A percentile compares a stretch with the other conserved stretches of the same genome.
Conservation (phyloP, 176 grass and related monocot genomes). For the Ampelocalamus luodianensis region DNA sequence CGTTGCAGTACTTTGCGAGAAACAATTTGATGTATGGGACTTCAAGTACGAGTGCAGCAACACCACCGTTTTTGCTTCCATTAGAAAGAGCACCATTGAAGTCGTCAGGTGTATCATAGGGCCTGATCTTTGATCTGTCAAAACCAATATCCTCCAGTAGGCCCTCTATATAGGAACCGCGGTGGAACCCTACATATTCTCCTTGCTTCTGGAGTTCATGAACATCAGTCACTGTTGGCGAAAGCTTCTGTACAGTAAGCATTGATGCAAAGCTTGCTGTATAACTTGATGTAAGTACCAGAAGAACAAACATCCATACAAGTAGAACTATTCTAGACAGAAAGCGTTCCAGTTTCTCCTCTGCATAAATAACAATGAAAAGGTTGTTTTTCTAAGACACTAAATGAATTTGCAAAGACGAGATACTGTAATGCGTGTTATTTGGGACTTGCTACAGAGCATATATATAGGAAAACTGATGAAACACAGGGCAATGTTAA, state of each 20-base stretch:
- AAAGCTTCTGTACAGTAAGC: constrained; percentile 59
- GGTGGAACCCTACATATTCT: constrained; percentile 50
- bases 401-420: too few relatives aligned
- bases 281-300: constrained; percentile 67
- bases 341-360: constrained; percentile 47
- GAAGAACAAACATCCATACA: constrained; percentile 47
- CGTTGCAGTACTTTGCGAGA: constrained; percentile 44
- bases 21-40: constrained; percentile 57
- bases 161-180: constrained; percentile 43
- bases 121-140: constrained; percentile 49
- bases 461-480: too few relatives aligned
- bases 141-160: constrained; percentile 48
- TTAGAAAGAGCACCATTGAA: constrained; percentile 48
- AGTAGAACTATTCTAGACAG: constrained; percentile 48
- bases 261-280: constrained; percentile 65
- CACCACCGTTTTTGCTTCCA: constrained; percentile 61
- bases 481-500: too few relatives aligned
- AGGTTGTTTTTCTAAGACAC: too few relatives aligned
- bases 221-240: constrained; percentile 51
- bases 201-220: constrained; percentile 48
- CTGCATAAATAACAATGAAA: constrained; percentile 6
- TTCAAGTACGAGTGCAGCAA: constrained; percentile 52
- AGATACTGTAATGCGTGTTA: too few relatives aligned
- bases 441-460: too few relatives aligned
- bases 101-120: constrained; percentile 37